These are phyloP conservation scores for Fraxinus paxiana DNA, from an alignment of 305 asterid species.

Conservation along the genomic window DNA sequence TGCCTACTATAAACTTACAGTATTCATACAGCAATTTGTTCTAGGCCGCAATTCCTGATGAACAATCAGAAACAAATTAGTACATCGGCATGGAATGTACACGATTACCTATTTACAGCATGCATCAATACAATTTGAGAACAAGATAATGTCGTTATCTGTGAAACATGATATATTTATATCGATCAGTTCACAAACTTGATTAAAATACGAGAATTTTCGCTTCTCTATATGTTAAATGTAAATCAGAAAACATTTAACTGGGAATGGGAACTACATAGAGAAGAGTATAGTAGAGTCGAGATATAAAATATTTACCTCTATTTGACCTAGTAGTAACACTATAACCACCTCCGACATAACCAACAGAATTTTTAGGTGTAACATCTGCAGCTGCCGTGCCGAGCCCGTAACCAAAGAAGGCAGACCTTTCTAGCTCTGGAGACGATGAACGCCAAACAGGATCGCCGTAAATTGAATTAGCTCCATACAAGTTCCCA, in stretches of 20 bases:
- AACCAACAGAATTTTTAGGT: conserved; percentile 36
- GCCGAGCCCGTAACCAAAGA: conserved; percentile 37
- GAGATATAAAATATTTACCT: conserved; percentile 30
- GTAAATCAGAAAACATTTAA: not conserved
- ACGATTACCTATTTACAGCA: not conserved
- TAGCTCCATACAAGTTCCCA: conserved; percentile 43
- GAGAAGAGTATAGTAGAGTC: not conserved
- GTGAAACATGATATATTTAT: not conserved
- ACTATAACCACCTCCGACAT: conserved; percentile 42
- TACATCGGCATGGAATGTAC: not conserved
- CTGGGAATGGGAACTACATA: not conserved
- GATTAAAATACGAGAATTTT: not conserved
- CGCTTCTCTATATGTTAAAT: not conserved
- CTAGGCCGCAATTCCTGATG: conserved; percentile 65
- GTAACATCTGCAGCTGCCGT: conserved; percentile 28
- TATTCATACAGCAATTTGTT: conserved; percentile 30
- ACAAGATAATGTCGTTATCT: not conserved
- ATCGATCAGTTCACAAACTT: not conserved
- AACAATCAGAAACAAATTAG: not conserved
- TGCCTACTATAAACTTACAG: conserved; percentile 23
- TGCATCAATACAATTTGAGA: not conserved
- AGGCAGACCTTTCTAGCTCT: conserved; percentile 32
- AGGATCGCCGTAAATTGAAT: conserved; percentile 41
- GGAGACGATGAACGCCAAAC: conserved; percentile 45
- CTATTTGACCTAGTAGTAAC: conserved; percentile 45